phyloP scores from a whole-genome alignment of 1,284 basidiomycete species.

The Cerrena zonata region DNA sequence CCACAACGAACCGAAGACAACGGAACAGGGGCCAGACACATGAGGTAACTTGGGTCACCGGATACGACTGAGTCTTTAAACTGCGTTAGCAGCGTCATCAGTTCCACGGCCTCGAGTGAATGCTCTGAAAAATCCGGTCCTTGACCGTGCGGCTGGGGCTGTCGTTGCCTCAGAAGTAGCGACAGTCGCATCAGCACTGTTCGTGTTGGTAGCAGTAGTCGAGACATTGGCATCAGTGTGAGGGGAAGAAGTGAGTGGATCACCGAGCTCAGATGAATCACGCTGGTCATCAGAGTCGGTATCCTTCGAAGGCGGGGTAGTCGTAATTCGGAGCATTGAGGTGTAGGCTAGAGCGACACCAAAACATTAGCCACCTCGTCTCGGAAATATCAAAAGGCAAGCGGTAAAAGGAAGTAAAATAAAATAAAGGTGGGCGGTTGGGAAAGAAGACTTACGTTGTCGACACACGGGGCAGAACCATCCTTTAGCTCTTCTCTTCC shows the following conservation, averaged over 20 bases:
- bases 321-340: slow-evolving; percentile 77
- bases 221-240: neutral
- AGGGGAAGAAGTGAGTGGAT: slow-evolving; percentile 4
- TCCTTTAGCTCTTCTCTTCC: slow-evolving; percentile 87
- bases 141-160: neutral
- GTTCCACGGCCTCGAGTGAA: neutral
- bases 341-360: slow-evolving; percentile 90
- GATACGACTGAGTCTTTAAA: no score
- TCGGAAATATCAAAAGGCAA: slow-evolving; percentile 1
- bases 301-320: slow-evolving; percentile 53
- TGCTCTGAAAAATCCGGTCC: neutral
- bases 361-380: neutral
- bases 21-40: no score
- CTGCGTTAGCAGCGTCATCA: neutral
- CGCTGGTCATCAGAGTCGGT: slow-evolving; percentile 30
- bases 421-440: neutral
- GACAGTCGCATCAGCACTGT: neutral
- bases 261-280: slow-evolving; percentile 33
- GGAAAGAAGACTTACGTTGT: slow-evolving; percentile 56
- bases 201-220: neutral
- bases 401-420: neutral
- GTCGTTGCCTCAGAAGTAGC: neutral
- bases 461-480: slow-evolving; percentile 93
- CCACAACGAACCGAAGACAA: no score
- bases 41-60: no score